Conservation (phyloP, 176 grass and related monocot species). For the Eragrostis nindensis region DNA sequence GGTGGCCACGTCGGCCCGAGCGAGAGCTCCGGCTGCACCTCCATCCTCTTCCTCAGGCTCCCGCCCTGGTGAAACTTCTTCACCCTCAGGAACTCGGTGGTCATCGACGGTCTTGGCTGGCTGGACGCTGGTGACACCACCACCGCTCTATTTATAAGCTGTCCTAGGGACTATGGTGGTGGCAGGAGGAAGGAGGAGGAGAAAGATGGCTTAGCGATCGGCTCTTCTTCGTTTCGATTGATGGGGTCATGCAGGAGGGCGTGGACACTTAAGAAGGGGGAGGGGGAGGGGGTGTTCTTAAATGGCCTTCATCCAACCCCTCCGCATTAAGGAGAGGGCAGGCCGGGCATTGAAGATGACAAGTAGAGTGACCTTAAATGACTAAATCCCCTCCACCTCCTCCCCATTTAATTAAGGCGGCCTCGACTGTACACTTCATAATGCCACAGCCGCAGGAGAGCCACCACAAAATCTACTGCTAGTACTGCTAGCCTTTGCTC, state of each 20-base stretch:
- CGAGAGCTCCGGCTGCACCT: constrained; percentile 65
- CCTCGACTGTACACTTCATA: constrained; percentile 62
- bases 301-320: constrained; percentile 82
- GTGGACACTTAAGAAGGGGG: constrained; percentile 60
- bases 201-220: not conserved
- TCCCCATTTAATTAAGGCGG: constrained; percentile 65
- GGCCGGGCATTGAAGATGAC: constrained; percentile 80
- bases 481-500: not conserved
- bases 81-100: constrained; percentile 41
- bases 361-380: constrained; percentile 93
- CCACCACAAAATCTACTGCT: constrained; percentile 55
- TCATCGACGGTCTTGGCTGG: constrained; percentile 27
- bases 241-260: constrained; percentile 70
- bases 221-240: constrained; percentile 53
- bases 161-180: not conserved
- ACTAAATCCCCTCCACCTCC: constrained; percentile 80
- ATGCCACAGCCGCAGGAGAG: constrained; percentile 47
- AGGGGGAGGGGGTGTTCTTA: constrained; percentile 32
- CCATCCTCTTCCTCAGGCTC: constrained; percentile 31
- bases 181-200: not conserved
- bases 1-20: constrained; percentile 53
- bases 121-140: constrained; percentile 11
- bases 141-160: not conserved
- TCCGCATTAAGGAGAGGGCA: constrained; percentile 71
- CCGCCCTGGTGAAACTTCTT: constrained; percentile 26